Conservation (phyloP, 2,329 filamentous ascomycete species). For the Stagonosporopsis rhizophila region DNA sequence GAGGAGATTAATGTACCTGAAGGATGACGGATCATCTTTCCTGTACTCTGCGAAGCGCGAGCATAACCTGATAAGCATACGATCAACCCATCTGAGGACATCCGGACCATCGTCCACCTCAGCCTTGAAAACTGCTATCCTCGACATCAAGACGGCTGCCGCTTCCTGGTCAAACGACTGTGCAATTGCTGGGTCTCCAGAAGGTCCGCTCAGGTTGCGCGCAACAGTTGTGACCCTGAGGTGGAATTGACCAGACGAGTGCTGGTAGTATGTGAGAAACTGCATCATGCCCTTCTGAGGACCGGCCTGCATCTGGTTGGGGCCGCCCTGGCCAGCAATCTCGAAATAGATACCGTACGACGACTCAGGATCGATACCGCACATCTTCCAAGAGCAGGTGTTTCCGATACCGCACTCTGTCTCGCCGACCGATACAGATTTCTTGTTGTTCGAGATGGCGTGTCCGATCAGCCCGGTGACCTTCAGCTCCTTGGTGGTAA, state of each 20-base stretch:
- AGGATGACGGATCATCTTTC: conserved; percentile 97
- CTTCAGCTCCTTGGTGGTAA: conserved; percentile 98
- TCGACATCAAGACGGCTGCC: conserved; percentile 96
- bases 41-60: conserved; percentile 97
- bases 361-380: conserved; percentile 90
- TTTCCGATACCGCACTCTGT: conserved; percentile 98
- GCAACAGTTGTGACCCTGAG: conserved; percentile 94
- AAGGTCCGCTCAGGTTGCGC: conserved; percentile 87
- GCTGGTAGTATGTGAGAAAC: conserved; percentile 98
- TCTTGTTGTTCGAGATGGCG: conserved; percentile 96
- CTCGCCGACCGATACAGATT: conserved; percentile 94
- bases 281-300: conserved; percentile 96
- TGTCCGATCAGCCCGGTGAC: conserved; percentile 97
- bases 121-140: conserved; percentile 98
- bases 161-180: conserved; percentile 99
- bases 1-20: conserved; percentile 64
- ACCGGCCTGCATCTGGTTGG: conserved; percentile 81
- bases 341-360: conserved; percentile 98
- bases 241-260: conserved; percentile 95
- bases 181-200: conserved; percentile 91
- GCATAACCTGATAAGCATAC: conserved; percentile 96
- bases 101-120: conserved; percentile 99
- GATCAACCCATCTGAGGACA: conserved; percentile 95
- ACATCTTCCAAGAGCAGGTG: conserved; percentile 99
- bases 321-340: conserved; percentile 91